Percentiles rank a stretch among this genome's conserved stretches.
Evolutionary conservation across 1,284 basidiomycete genomes (phyloP).

Genomic region (Cryptococcus sp.): DNA sequence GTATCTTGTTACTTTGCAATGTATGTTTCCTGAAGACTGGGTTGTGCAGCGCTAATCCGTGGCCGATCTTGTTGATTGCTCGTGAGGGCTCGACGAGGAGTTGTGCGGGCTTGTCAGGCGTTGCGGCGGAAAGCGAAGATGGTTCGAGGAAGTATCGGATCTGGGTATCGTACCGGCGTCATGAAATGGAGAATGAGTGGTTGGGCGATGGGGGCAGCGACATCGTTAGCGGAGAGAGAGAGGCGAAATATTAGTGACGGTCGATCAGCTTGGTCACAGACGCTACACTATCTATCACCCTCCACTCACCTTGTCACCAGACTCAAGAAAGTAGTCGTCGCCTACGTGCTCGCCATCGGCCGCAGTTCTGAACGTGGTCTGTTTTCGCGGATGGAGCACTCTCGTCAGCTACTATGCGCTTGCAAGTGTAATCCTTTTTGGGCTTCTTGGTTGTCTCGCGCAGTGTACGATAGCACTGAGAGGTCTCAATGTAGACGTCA

Average conservation of each 20-base stretch:
- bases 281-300: too few relatives aligned
- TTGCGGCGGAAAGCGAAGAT: constrained; percentile 34
- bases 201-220: constrained; percentile 44
- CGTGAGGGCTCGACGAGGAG: constrained; percentile 74
- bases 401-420: not conserved
- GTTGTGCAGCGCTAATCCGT: constrained; percentile 79
- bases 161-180: constrained; percentile 20
- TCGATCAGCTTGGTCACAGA: too few relatives aligned
- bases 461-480: too few relatives aligned
- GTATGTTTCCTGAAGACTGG: constrained; percentile 76
- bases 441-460: not conserved
- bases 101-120: constrained; percentile 49
- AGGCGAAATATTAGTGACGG: too few relatives aligned
- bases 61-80: constrained; percentile 57
- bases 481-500: not conserved
- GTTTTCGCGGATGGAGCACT: constrained; percentile 1
- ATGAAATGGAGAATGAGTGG: not conserved
- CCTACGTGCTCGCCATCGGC: constrained; percentile 64
- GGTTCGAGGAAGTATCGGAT: constrained; percentile 52
- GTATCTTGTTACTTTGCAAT: constrained; percentile 69
- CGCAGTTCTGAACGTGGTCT: constrained; percentile 87
- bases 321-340: constrained; percentile 88
- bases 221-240: constrained; percentile 54
- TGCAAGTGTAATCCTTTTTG: not conserved
- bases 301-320: constrained; percentile 81